phyloP scores from a whole-genome alignment of 2,329 filamentous ascomycete genomes.

The Neonectria ditissima region DNA sequence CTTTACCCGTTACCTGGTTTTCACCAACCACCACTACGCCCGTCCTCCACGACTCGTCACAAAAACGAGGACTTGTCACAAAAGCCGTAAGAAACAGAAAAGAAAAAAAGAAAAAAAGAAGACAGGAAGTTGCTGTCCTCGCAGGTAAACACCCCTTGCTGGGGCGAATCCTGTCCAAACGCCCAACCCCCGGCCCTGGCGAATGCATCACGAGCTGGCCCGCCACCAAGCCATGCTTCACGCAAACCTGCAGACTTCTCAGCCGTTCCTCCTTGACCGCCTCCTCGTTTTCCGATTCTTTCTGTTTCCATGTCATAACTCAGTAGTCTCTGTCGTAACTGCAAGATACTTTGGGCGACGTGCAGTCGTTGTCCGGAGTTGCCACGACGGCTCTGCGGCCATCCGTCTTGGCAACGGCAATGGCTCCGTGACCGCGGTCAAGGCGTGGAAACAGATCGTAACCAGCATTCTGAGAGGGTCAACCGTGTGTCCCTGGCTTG shows the following conservation, averaged over 20 bases:
- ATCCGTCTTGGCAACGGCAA: not conserved
- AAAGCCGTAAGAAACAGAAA: not conserved
- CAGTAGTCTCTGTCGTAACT: not conserved
- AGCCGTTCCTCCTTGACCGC: not conserved
- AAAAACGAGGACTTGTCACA: not conserved
- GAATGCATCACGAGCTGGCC: not conserved
- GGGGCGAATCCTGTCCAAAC: not conserved
- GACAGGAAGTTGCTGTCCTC: no score
- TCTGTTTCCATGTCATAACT: not conserved
- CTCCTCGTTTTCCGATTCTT: no score
- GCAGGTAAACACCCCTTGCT: not conserved
- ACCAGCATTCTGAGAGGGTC: no score
- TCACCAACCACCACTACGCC: not conserved
- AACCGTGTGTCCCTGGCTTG: not conserved
- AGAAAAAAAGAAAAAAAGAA: not conserved
- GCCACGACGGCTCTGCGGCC: not conserved
- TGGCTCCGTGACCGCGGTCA: not conserved
- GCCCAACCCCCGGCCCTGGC: not conserved
- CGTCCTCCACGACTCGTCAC: not conserved
- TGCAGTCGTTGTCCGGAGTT: not conserved
- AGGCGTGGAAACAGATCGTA: no score
- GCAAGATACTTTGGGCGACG: not conserved
- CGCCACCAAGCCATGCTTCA: not conserved
- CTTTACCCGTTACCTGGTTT: not conserved
- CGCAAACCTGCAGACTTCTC: not conserved